These are phyloP conservation scores for Sugiyamaella paludigena DNA, from an alignment of 1,139 yeast species.

Conservation along the genomic window DNA sequence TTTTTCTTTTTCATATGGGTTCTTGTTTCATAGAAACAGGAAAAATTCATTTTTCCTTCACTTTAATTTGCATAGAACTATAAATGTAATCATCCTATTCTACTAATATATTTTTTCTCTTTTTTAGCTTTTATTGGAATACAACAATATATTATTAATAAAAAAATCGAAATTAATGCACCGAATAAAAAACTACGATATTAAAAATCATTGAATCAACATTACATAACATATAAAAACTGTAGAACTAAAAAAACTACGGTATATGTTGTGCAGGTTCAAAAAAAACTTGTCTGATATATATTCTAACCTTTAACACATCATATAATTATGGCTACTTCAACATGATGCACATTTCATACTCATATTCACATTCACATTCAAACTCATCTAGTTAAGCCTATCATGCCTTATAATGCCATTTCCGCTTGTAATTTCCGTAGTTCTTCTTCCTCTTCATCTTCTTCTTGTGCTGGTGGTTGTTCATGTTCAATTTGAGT, in stretches of 20 bases:
- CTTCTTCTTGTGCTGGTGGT: slow-evolving; percentile 47
- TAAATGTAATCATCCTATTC: too few species aligned
- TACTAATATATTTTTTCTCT: too few species aligned
- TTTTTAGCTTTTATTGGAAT: neutral
- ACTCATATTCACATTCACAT: too few species aligned
- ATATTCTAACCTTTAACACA: too few species aligned
- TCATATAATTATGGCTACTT: too few species aligned
- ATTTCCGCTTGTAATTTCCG: slow-evolving; percentile 89
- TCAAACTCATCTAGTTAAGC: neutral
- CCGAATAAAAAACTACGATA: neutral
- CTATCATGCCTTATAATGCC: slow-evolving; percentile 58
- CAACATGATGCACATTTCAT: too few species aligned
- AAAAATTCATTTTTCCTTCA: too few species aligned
- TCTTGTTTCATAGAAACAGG: slow-evolving; percentile 27
- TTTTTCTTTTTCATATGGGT: slow-evolving; percentile 35
- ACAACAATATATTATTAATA: neutral
- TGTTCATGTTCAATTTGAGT: slow-evolving; percentile 25
- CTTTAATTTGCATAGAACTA: too few species aligned
- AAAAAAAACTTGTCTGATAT: too few species aligned
- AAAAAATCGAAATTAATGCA: neutral
- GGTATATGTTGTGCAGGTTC: neutral
- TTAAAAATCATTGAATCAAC: too few species aligned
- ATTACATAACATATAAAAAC: too few species aligned
- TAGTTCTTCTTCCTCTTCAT: slow-evolving; percentile 89
- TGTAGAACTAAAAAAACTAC: too few species aligned